Percentiles rank a stretch among this genome's conserved stretches.
Conservation (phyloP, 805 yeast species). For the Zygoascus biomembranicola region DNA sequence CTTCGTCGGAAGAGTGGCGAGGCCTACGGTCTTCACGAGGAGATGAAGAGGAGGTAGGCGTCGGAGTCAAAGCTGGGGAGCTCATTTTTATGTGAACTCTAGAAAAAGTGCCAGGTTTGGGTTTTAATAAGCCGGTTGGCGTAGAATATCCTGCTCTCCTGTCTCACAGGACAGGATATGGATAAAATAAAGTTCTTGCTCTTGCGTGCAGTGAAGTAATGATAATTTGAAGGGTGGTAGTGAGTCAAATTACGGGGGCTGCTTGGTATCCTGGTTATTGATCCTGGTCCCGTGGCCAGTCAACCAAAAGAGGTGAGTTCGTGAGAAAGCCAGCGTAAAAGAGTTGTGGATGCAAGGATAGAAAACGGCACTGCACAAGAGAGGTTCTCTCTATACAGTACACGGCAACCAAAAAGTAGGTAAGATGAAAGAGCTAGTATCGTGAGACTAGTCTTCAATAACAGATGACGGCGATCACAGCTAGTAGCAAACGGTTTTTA, state of each 20-base stretch:
- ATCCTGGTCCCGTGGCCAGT: conserved; percentile 17
- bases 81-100: background rate
- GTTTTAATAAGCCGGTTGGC: background rate
- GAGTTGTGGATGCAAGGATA: background rate
- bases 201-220: background rate
- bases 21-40: background rate
- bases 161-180: background rate
- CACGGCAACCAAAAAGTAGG: background rate
- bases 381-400: background rate
- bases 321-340: background rate
- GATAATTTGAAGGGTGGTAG: conserved; percentile 16
- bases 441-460: no score
- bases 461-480: no score
- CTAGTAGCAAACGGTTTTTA: no score
- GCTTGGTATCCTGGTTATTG: conserved; percentile 16
- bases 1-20: conserved; percentile 15
- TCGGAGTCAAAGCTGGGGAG: background rate
- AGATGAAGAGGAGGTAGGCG: background rate
- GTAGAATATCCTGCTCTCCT: background rate
- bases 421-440: no score
- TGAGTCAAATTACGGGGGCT: conserved; percentile 22
- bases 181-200: background rate
- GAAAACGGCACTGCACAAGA: background rate
- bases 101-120: no score
- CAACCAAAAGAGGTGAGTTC: background rate